phyloP scores from a whole-genome alignment of 1,284 basidiomycete species.

The Puccinia horiana region DNA sequence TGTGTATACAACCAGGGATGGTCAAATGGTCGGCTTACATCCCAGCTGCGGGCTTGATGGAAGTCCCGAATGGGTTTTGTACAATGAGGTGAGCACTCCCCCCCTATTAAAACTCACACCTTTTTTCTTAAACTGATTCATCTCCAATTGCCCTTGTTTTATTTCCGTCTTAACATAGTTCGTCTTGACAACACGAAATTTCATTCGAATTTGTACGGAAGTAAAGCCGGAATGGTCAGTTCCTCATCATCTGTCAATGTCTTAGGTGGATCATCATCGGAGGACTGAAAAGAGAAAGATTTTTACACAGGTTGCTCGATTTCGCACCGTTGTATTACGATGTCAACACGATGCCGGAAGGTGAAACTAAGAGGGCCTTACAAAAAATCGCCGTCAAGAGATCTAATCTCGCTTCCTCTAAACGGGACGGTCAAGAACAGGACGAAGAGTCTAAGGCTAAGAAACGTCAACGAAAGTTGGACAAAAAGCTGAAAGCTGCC shows the following conservation, averaged over 20 bases:
- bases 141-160: background rate
- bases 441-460: constrained; percentile 12
- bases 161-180: constrained; percentile 65
- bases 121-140: background rate
- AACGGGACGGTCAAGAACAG: background rate
- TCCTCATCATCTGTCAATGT: background rate
- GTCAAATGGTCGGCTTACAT: constrained; percentile 84
- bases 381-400: constrained; percentile 63
- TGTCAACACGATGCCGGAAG: constrained; percentile 67
- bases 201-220: constrained; percentile 88
- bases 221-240: constrained; percentile 80
- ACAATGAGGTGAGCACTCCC: constrained; percentile 67
- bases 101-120: background rate
- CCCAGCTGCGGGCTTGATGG: constrained; percentile 88
- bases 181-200: constrained; percentile 81
- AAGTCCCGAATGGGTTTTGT: constrained; percentile 95
- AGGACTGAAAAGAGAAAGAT: background rate
- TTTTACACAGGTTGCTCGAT: constrained; percentile 73
- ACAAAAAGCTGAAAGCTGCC: constrained; percentile 6
- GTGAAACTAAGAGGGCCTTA: constrained; percentile 73
- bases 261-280: background rate
- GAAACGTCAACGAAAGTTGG: constrained; percentile 26
- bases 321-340: constrained; percentile 79
- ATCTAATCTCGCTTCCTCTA: constrained; percentile 39
- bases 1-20: constrained; percentile 50